These are phyloP conservation scores for Shiraia sp. DNA, from an alignment of 2,329 filamentous ascomycete genomes.

Conservation along the genomic window DNA sequence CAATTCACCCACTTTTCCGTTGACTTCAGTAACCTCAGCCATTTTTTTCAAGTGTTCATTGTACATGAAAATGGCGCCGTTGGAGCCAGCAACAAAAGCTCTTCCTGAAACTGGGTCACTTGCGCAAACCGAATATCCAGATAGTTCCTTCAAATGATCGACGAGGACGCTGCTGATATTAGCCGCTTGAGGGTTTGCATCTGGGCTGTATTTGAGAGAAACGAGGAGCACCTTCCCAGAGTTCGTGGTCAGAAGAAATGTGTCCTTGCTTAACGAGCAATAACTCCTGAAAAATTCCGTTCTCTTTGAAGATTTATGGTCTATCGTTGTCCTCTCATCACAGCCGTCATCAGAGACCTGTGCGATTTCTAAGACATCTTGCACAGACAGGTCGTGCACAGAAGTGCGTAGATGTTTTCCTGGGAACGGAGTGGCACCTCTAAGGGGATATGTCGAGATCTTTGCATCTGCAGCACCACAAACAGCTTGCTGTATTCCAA, in stretches of 20 bases:
- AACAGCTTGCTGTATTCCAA: conserved; percentile 17
- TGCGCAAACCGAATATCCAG: conserved; percentile 53
- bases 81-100: conserved; percentile 52
- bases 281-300: conserved; percentile 62
- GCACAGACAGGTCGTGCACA: conserved; percentile 29
- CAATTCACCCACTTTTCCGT: conserved; percentile 48
- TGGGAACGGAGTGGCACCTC: background rate
- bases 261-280: conserved; percentile 60
- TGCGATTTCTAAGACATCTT: conserved; percentile 24
- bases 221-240: conserved; percentile 60
- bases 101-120: conserved; percentile 41
- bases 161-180: conserved; percentile 31
- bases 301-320: conserved; percentile 26
- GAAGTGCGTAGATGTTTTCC: background rate
- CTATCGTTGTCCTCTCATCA: background rate
- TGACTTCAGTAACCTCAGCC: conserved; percentile 27
- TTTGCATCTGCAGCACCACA: conserved; percentile 80
- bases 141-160: conserved; percentile 43
- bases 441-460: conserved; percentile 43
- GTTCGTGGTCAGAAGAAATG: conserved; percentile 62
- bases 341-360: background rate
- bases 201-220: conserved; percentile 7
- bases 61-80: conserved; percentile 51
- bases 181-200: conserved; percentile 4
- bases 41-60: conserved; percentile 16